Evolutionary conservation across 2,329 filamentous ascomycete genomes (phyloP).

Genomic region (Seiridium unicorne): DNA sequence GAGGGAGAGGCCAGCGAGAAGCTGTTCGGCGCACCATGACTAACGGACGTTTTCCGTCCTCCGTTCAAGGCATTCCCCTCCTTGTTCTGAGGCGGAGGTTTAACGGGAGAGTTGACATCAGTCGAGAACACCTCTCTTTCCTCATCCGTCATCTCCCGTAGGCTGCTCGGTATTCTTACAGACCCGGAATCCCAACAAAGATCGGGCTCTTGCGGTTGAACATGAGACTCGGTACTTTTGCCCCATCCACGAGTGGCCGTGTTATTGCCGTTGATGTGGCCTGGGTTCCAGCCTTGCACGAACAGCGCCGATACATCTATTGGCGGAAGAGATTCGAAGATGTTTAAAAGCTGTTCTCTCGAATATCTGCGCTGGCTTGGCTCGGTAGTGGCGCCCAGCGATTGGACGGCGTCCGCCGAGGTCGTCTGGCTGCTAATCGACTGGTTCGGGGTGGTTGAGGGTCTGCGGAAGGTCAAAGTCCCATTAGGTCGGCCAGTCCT

Average conservation of each 20-base stretch:
- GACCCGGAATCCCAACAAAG: conserved; percentile 85
- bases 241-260: conserved; percentile 67
- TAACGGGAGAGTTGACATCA: conserved; percentile 92
- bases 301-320: conserved; percentile 68
- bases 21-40: conserved; percentile 62
- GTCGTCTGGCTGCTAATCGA: conserved; percentile 36
- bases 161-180: conserved; percentile 65
- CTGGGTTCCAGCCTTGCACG: conserved; percentile 76
- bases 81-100: conserved; percentile 77
- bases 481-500: conserved; percentile 43
- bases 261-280: conserved; percentile 70
- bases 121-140: conserved; percentile 75
- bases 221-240: conserved; percentile 72
- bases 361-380: conserved; percentile 68
- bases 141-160: conserved; percentile 66
- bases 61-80: conserved; percentile 60
- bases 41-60: conserved; percentile 80
- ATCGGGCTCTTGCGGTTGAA: conserved; percentile 76
- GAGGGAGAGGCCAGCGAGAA: conserved; percentile 75
- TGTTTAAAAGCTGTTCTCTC: conserved; percentile 74
- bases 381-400: conserved; percentile 35
- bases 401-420: conserved; percentile 27
- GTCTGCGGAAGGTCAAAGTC: conserved; percentile 63
- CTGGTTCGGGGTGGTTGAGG: conserved; percentile 54
- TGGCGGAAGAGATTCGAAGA: conserved; percentile 57